Evolutionary conservation across 1,284 basidiomycete genomes (phyloP).

Genomic region (Tilletia indica): DNA sequence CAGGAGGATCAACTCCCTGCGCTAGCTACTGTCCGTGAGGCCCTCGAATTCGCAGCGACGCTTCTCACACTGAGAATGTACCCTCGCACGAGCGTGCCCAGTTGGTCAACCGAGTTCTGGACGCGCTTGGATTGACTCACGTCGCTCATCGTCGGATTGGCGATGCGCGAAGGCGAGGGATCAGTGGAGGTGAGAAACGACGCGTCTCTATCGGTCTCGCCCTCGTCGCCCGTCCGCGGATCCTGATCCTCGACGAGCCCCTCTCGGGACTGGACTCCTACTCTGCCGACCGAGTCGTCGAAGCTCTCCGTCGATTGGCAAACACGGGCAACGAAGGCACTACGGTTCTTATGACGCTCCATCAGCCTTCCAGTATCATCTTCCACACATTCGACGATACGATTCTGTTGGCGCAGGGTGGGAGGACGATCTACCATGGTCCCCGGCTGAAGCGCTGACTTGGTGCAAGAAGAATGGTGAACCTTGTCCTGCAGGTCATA

Average conservation of each 20-base stretch:
- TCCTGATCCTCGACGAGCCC: constrained; percentile 43
- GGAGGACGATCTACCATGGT: constrained; percentile 37
- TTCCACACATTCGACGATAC: constrained; percentile 36
- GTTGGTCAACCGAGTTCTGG: constrained; percentile 28
- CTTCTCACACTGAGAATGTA: constrained; percentile 40
- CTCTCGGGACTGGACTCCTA: constrained; percentile 43
- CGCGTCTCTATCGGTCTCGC: constrained; percentile 40
- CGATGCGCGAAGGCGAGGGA: constrained; percentile 34
- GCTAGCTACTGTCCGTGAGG: constrained; percentile 41
- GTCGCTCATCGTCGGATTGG: constrained; percentile 39
- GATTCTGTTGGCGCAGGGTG: constrained; percentile 36
- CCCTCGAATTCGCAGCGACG: constrained; percentile 38
- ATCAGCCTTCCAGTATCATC: constrained; percentile 45
- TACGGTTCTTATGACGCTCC: constrained; percentile 40
- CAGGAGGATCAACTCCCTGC: constrained; percentile 42
- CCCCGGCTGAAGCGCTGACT: constrained; percentile 29
- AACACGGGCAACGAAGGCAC: constrained; percentile 15
- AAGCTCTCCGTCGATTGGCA: constrained; percentile 33
- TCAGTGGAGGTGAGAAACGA: constrained; percentile 43
- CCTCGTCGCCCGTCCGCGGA: constrained; percentile 35
- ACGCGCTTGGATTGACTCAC: constrained; percentile 32
- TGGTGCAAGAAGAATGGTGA: constrained; percentile 37
- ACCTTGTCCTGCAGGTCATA: constrained; percentile 34
- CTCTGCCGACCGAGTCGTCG: constrained; percentile 35
- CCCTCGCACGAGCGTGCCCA: constrained; percentile 25